Base-by-base conservation (phyloP, 2,329 filamentous ascomycete species). In the Fusarium sarcochroum region DNA sequence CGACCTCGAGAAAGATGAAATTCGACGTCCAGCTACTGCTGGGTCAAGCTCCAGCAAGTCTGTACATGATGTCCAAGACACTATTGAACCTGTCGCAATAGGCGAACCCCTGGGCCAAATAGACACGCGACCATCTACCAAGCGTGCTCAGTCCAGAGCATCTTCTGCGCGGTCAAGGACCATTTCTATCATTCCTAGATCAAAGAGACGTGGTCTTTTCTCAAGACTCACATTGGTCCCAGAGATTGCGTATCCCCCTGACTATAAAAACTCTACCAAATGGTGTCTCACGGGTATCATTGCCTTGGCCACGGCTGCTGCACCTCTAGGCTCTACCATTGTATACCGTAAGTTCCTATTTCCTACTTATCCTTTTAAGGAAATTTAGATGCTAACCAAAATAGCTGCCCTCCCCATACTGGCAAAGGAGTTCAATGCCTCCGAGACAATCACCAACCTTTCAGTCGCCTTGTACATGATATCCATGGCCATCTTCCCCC, bases 261-360 rank as follows among this genome's bases (percentile, higher is more conserved):
- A 93, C 50, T 97, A 97, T 76, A 81, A 85, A 13, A 86, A 87
- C 34, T 86, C 81, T 49, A 93, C 88, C 15, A 97, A 97, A 87
- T 97, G 94, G 94, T 86, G 88, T 63, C 89, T 98, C 68, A 97
- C 94, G 0, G 83, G 89, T 35, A 87, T 95, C 47, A 87, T 97
- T 45, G 91, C 93, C 3, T 75, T 94, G 17, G 93, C 93, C 4
- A 93, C 89, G 3, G 89, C 90, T 15, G 91, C 89, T 1, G 93
- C 91, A 1, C 94, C 94, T 0, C 89, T 97, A 81, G 94, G 94
- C 1, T 94, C 92, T 27, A 88, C 91, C 3, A 94, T 97, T 55
- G 89, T 97, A 58, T 91, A 95, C 71, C 93, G 91, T 93, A 79
- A 80, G 89, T 84, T 25, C 15, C n/a, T 37, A 17, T 10, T 8